A percentile compares a stretch with the other conserved stretches of the same genome.
phyloP scores from a whole-genome alignment of 352 stramenopile species.

The Proteromonas lacertae region DNA sequence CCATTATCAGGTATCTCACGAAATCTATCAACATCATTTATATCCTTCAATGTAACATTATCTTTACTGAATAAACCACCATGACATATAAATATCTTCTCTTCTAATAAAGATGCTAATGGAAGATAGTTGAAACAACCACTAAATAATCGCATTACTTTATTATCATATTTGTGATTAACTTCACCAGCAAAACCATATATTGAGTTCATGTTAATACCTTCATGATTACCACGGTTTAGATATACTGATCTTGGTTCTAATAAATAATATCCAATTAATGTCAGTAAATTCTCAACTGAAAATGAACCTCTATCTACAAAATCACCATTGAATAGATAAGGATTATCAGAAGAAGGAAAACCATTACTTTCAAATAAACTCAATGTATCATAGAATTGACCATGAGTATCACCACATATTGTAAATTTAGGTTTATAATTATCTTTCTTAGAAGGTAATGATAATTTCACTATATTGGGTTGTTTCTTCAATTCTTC shows the following conservation, averaged over 20 bases:
- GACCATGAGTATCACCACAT: no score
- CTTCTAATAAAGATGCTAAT: conserved; percentile 57
- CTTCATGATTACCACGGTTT: conserved; percentile 84
- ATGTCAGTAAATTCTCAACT: conserved; percentile 84
- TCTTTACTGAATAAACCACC: conserved; percentile 72
- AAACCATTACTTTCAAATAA: no score
- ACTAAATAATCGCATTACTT: conserved; percentile 93
- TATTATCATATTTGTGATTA: conserved; percentile 95
- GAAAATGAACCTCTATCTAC: conserved; percentile 91
- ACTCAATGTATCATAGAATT: no score
- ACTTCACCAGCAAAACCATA: conserved; percentile 98
- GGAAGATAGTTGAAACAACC: conserved; percentile 89
- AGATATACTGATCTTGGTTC: conserved; percentile 54
- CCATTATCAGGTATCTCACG: conserved; percentile 62
- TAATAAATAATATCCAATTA: conserved; percentile 82
- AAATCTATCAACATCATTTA: conserved; percentile 72
- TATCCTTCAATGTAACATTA: conserved; percentile 31
- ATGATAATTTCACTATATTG: no score
- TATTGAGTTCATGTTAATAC: conserved; percentile 99
- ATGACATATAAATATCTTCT: conserved; percentile 71
- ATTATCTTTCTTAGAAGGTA: no score
- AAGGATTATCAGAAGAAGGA: conserved; percentile 65
- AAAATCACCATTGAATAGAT: conserved; percentile 99
- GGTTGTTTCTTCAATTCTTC: no score
- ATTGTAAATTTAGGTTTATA: no score